These are phyloP conservation scores for Colletotrichum sp. DNA, from an alignment of 2,329 filamentous ascomycete species.

Conservation along the genomic window DNA sequence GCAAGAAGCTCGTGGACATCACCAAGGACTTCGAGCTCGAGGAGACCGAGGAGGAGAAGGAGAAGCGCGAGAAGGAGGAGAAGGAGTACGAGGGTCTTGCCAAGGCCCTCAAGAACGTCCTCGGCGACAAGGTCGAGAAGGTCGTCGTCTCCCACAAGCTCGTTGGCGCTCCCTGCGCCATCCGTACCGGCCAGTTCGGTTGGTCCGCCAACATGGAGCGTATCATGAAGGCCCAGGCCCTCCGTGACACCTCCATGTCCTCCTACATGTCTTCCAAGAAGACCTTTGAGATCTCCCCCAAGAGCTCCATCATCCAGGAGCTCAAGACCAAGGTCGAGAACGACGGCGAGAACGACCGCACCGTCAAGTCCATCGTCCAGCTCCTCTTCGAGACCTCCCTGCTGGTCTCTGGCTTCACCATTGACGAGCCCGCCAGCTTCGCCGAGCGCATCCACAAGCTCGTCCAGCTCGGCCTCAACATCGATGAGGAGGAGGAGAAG, in stretches of 20 bases:
- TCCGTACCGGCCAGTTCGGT: slow-evolving; percentile 99
- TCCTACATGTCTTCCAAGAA: slow-evolving; percentile 99
- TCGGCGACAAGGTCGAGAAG: slow-evolving; percentile 99
- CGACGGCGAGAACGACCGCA: slow-evolving; percentile 98
- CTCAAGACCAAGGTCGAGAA: slow-evolving; percentile 99
- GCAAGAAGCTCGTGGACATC: slow-evolving; percentile 99
- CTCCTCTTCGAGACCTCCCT: slow-evolving; percentile 99
- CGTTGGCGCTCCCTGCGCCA: slow-evolving; percentile 90
- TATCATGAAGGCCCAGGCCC: slow-evolving; percentile 99
- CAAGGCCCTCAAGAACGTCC: slow-evolving; percentile 98
- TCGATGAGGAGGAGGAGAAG: slow-evolving; percentile 89
- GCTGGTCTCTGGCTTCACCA: slow-evolving; percentile 98
- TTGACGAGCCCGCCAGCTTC: slow-evolving; percentile 97
- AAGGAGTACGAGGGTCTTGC: slow-evolving; percentile 96
- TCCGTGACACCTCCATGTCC: slow-evolving; percentile 99
- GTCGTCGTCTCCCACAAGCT: slow-evolving; percentile 99
- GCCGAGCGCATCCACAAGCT: slow-evolving; percentile 99
- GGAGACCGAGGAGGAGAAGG: slow-evolving; percentile 99
- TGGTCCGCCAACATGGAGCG: slow-evolving; percentile 99
- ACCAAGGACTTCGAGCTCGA: slow-evolving; percentile 99
- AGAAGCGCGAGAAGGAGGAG: slow-evolving; percentile 90
- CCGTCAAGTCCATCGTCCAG: slow-evolving; percentile 98
- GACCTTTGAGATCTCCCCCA: slow-evolving; percentile 99
- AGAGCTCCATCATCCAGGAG: slow-evolving; percentile 97
- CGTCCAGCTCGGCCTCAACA: slow-evolving; percentile 95